phyloP scores from a whole-genome alignment of 2,329 filamentous ascomycete genomes.

The Fusarium luffae region DNA sequence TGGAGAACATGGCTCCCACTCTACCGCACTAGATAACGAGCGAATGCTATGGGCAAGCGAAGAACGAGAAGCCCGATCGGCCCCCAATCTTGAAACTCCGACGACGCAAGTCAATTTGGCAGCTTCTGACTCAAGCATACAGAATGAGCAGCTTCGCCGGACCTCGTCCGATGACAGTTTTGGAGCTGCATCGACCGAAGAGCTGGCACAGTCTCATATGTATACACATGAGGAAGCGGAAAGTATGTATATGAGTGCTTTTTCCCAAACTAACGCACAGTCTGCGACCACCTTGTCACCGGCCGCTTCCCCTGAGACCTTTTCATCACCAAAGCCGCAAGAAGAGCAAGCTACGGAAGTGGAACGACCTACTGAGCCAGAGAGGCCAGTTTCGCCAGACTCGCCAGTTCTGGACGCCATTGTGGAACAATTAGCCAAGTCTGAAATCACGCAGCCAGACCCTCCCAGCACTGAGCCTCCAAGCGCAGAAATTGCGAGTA shows the following conservation, averaged over 20 bases:
- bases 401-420: conserved; percentile 4
- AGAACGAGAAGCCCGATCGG: conserved; percentile 36
- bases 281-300: conserved; percentile 13
- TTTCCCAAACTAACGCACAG: conserved; percentile 60
- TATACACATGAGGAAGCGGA: conserved; percentile 85
- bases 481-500: neutral
- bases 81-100: conserved; percentile 34
- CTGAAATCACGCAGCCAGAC: neutral
- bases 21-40: conserved; percentile 32
- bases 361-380: conserved; percentile 1
- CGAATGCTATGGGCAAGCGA: conserved; percentile 35
- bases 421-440: neutral
- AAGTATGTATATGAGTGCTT: conserved; percentile 87
- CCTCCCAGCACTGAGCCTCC: neutral
- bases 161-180: conserved; percentile 33
- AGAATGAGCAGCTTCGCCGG: conserved; percentile 20
- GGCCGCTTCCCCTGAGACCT: conserved; percentile 16
- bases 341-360: neutral
- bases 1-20: conserved; percentile 28
- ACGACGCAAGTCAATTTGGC: conserved; percentile 31
- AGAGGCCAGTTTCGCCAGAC: neutral
- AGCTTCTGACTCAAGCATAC: conserved; percentile 7
- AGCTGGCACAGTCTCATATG: conserved; percentile 72
- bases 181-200: conserved; percentile 51
- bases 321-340: neutral